Base-by-base conservation (phyloP, 129 eudicot genomes). In the Tagetes erecta region DNA sequence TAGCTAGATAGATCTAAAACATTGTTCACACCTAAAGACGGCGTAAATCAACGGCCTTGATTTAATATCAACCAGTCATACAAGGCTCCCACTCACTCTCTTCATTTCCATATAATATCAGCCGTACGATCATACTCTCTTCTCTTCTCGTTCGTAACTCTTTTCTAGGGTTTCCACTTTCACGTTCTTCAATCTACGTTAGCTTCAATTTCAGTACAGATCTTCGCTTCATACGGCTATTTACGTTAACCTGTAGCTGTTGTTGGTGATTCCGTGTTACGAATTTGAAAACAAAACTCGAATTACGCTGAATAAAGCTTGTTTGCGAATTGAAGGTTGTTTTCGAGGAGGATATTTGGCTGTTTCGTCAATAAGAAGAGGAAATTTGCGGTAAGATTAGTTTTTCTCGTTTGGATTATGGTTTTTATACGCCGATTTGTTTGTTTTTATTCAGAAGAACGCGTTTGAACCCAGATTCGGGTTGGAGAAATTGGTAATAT, bases 121-220 rank as follows among this genome's bases (percentile, higher is more conserved):
- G 62, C 75, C 81, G 81, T 77, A 77, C 81, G 81, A 77, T 77
- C 63, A 68, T 3, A 44, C 46, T 6, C 49, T 44, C 68, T 42
- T 44, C 68, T 42, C 77, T 31, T 59, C 68, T 73, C 68, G 14
- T 72, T 72, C 44, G 57, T 38, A 58, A 42, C 67, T 46, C 3
- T 46, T 67, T 58, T 77, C 81, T 77, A 77, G 81, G 81, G 81
- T 77, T 77, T 68, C 81, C 44, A 62, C 2, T 33, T 37, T 13
- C 63, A 3, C 11, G 30, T 60, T 70, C 60, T 13, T 47, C 70
- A 45, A 78, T 70, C 64, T 68, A 42, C 49, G 31, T 14, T 12
- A 57, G 63, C 70, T 70, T 62, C 57, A 62, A 39, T 62, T 47
- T 2, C 34, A 49, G 38, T 62, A 34, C 30, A 51, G 82, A 71